These are phyloP conservation scores for Ascochyta fabae DNA, from an alignment of 2,329 filamentous ascomycete species.

Conservation along the genomic window DNA sequence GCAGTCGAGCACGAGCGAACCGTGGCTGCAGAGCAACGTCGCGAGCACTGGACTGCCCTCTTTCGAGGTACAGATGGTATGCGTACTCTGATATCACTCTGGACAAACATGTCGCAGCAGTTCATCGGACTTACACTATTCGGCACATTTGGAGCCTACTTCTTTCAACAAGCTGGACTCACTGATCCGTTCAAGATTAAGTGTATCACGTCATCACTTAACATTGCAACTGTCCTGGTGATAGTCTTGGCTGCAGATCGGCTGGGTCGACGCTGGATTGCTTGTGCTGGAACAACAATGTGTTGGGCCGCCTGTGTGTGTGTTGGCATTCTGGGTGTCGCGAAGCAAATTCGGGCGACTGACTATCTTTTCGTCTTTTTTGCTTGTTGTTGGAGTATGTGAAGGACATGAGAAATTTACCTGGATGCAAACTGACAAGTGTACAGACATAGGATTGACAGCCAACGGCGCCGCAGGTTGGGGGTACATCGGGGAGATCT, in stretches of 20 bases:
- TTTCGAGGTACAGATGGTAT: slow-evolving; percentile 50
- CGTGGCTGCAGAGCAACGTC: slow-evolving; percentile 35
- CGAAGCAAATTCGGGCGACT: not conserved
- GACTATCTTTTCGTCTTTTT: not conserved
- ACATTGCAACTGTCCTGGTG: not conserved
- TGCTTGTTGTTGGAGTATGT: not conserved
- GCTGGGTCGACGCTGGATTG: not conserved
- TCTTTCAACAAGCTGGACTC: slow-evolving; percentile 31
- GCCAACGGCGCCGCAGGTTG: slow-evolving; percentile 13
- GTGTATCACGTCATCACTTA: not conserved
- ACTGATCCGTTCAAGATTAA: slow-evolving; percentile 15
- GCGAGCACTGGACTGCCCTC: slow-evolving; percentile 38
- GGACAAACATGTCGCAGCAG: slow-evolving; percentile 52
- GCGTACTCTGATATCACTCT: slow-evolving; percentile 48
- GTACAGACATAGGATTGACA: slow-evolving; percentile 14
- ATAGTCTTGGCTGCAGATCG: not conserved
- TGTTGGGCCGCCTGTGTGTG: not conserved
- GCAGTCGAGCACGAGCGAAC: slow-evolving; percentile 40
- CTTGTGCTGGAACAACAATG: not conserved
- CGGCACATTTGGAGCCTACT: slow-evolving; percentile 51
- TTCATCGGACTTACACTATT: slow-evolving; percentile 51
- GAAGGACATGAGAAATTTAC: not conserved
- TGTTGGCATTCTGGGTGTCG: not conserved
- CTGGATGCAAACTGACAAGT: not conserved
- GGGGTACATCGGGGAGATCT: slow-evolving; percentile 18